Base-by-base conservation (phyloP, 2,329 filamentous ascomycete species). In the Penicillium paneum region DNA sequence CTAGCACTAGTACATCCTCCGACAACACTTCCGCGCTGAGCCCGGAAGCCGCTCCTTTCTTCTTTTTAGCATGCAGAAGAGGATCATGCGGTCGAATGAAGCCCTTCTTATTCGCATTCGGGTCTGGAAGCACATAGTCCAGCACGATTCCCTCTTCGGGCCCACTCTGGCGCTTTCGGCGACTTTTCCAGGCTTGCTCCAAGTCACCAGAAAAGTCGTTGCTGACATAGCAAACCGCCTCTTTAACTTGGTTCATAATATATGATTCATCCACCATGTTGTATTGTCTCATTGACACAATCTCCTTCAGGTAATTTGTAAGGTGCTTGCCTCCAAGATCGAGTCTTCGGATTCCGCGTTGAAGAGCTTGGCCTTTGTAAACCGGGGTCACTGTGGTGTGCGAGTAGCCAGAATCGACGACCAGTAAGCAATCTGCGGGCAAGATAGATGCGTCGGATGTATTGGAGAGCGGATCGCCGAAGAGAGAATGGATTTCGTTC, bases 161-260 rank as follows among this genome's bases (percentile, higher is more conserved):
- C 17, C 66, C 64, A 5, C 65, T 55, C 45, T 67, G 62, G 24
- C 67, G 67, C 45, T 71, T 72, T 56, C 84, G 77, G 1, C 88
- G 85, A 7, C 87, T 89, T 71, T 91, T 94, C 91, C 91, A 96
- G 0, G 86, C 87, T 60, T 81, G 82, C 59, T 97, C 92, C 34
- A 99, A 81, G 63, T 97, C 90, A 7, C 71, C 67, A 26, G 80
- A 78, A 71, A 97, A 97, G 67, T 95, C 85, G 1, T 83, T 76
- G 2, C 89, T 88, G 11, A 97, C 86, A 64, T 89, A 97, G 69
- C 90, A 96, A 0, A 89, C 86, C 5, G 87, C 82, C 70, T 99
- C 94, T 69, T 99, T 99, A 73, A 97, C 92, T 71, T 97, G 90
- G 66, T 96, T 96, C 70, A 97, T 91, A 47, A 97, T 87, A 71